Evolutionary conservation across 163 green algal genomes (phyloP).

Genomic region (Chlamydomonas reinhardtii): DNA sequence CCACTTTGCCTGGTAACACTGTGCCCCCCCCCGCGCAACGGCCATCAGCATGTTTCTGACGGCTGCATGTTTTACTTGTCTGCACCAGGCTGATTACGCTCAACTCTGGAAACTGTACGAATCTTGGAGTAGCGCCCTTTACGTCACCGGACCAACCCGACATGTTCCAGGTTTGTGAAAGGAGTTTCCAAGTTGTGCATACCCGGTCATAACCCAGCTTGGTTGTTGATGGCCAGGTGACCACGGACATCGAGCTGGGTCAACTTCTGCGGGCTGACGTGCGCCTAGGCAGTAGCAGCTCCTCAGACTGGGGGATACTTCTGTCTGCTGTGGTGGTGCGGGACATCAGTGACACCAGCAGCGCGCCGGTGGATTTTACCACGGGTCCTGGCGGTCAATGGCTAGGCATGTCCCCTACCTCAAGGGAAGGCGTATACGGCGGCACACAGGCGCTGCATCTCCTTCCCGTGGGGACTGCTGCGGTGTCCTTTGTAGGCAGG

Average conservation of each 20-base stretch:
- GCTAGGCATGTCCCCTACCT: slow-evolving; percentile 8
- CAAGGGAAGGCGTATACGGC: not conserved
- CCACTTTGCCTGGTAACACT: too few relatives aligned
- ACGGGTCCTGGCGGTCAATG: slow-evolving; percentile 1
- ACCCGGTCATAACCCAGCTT: too few relatives aligned
- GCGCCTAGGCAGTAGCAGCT: not conserved
- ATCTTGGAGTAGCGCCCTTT: slow-evolving; percentile 1
- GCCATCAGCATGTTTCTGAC: too few relatives aligned
- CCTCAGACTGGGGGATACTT: slow-evolving; percentile 22
- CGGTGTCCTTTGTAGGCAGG: slow-evolving; percentile 40
- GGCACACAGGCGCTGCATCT: slow-evolving; percentile 37
- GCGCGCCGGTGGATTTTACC: not conserved
- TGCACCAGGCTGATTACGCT: not conserved
- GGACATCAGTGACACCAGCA: not conserved
- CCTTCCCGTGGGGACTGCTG: slow-evolving; percentile 18
- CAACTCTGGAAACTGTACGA: not conserved
- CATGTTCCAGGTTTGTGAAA: slow-evolving; percentile 21
- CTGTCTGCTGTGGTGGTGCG: slow-evolving; percentile 2
- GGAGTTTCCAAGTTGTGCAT: too few relatives aligned
- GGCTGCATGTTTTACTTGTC: too few relatives aligned
- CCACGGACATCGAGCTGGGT: not conserved
- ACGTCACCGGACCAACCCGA: not conserved
- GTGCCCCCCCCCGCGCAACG: too few relatives aligned
- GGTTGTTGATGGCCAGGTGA: not conserved
- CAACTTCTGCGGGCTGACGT: slow-evolving; percentile 21